phyloP scores from a whole-genome alignment of 306 rosid species.

The Cucurbita pepo region DNA sequence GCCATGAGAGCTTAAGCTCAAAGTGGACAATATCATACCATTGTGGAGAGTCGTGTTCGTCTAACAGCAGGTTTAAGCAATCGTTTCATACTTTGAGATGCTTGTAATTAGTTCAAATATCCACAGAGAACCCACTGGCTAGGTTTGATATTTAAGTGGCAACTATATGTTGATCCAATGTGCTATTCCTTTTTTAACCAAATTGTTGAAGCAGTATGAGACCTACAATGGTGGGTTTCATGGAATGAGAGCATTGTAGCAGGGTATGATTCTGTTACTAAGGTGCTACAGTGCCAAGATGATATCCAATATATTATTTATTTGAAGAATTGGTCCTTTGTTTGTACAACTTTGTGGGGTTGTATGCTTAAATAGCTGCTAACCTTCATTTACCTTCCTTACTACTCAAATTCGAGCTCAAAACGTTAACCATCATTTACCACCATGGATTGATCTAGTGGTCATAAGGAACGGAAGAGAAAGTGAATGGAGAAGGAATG shows the following conservation, averaged over 20 bases:
- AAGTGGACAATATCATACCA: too few relatives aligned
- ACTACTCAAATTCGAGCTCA: not conserved
- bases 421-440: not conserved
- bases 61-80: too few relatives aligned
- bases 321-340: not conserved
- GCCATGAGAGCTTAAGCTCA: too few relatives aligned
- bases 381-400: not conserved
- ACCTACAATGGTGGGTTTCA: not conserved
- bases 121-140: not conserved
- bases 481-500: too few relatives aligned
- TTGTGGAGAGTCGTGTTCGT: too few relatives aligned
- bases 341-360: not conserved
- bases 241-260: not conserved
- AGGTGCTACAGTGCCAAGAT: not conserved
- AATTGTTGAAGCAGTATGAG: not conserved
- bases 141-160: not conserved
- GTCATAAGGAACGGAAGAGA: too few relatives aligned
- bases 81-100: not conserved
- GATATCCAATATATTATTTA: not conserved
- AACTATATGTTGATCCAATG: not conserved
- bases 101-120: not conserved
- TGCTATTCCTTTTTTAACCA: not conserved
- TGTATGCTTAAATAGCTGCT: not conserved
- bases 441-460: too few relatives aligned
- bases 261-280: not conserved